Evolutionary conservation across 768 basidiomycete genomes (phyloP), one percentile per base, ranked within the genome.

Genomic region (Hygrocybe coccinea): DNA sequence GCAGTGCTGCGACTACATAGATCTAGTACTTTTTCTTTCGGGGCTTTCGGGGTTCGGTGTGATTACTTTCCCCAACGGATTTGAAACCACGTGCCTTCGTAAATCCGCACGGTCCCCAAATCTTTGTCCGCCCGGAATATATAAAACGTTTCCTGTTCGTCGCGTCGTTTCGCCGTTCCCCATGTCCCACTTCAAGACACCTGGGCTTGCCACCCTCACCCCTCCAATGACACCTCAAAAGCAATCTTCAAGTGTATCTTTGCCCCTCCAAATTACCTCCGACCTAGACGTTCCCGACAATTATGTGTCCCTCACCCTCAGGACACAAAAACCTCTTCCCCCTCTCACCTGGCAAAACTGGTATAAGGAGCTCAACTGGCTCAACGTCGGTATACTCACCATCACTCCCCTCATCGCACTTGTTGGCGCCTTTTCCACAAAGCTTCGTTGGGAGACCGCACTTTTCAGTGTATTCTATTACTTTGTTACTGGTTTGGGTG

Each of bases 301-400:
- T 76, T 91, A 91, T 64, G 89, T 91, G 67, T 74, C 83, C 21
- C 79, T 87, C 69, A 89, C 85, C 3, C 77, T 91, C 64, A 81
- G 79, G 62, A 84, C 80, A 34, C 76, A 80, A 56, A 87, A 86
- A 65, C 64, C 84, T 2, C 76, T 86, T 10, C 88, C 89, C 0
- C 87, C 87, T 1, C 72, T 91, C 59, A 74, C 76, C 3, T 82
- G 78, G 81, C 66, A 72, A 25, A 90, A 85, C 64, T 66, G 80
- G 53, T 59, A 69, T 62, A 73, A 73, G 21, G 86, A 91, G 64
- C 71, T 92, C 60, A 84, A 88, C 70, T 95, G 85, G 82, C 78
- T 94, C 63, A 86, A 81, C 62, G 79, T 88, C 65, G 65, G 74
- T 60, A 84, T 91, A 60, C 81, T 95, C 60, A 84, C 81, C 56